Conservation (phyloP, 176 grass and related monocot species). For the Triticum timopheevii region DNA sequence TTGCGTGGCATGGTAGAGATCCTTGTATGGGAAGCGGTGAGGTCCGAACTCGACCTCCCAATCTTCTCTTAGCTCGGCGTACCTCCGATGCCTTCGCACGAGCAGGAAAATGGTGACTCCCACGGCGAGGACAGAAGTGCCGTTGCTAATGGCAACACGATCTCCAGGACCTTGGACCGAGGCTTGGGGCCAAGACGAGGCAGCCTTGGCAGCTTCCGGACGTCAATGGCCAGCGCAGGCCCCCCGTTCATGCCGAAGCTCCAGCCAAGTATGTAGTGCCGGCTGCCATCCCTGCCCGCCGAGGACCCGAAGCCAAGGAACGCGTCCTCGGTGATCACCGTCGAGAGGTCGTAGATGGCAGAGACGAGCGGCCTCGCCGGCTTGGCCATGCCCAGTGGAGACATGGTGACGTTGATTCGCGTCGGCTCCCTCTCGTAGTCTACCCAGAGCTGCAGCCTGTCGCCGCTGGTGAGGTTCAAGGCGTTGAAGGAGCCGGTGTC, state of each 20-base stretch:
- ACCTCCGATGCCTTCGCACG: background rate
- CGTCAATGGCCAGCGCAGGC: conserved; percentile 29
- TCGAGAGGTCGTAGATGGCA: background rate
- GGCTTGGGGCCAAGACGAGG: conserved; percentile 16
- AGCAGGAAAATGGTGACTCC: background rate
- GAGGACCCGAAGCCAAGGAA: background rate
- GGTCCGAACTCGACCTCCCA: too few species aligned
- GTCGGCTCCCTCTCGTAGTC: background rate
- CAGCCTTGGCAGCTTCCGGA: conserved; percentile 31
- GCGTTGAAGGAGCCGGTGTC: background rate
- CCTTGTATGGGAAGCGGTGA: too few species aligned
- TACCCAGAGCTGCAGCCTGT: background rate
- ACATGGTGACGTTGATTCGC: background rate
- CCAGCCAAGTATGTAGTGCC: background rate
- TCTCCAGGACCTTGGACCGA: background rate
- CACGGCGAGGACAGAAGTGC: background rate
- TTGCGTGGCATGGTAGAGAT: too few species aligned
- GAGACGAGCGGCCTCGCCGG: background rate
- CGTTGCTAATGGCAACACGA: background rate
- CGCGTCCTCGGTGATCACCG: background rate
- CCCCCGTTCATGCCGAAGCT: background rate
- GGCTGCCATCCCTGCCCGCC: background rate
- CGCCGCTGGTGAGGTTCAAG: background rate
- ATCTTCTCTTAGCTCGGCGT: too few species aligned
- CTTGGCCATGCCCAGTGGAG: background rate